Conservation (phyloP, 73 alveolate species). For the Paramecium caudatum region DNA sequence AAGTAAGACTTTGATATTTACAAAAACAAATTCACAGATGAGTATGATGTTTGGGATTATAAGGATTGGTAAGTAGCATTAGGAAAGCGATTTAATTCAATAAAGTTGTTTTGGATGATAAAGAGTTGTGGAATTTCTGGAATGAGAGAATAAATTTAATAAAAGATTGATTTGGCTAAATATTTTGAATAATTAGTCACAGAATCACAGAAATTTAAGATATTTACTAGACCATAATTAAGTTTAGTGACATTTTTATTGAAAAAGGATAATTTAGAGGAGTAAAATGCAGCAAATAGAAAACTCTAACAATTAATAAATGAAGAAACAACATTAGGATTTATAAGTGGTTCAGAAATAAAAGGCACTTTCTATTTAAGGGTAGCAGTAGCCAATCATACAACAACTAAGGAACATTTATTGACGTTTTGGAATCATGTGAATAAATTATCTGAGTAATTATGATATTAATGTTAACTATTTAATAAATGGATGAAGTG, state of each 20-base stretch:
- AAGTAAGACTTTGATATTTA: constrained; percentile 60
- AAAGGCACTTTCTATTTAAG: constrained; percentile 65
- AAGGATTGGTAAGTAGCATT: constrained; percentile 77
- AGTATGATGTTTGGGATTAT: constrained; percentile 68
- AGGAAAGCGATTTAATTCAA: constrained; percentile 72
- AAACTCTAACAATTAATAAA: constrained; percentile 43
- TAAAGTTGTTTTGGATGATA: constrained; percentile 67
- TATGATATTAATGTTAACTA: not conserved
- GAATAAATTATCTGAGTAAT: constrained; percentile 30
- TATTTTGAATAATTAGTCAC: constrained; percentile 37
- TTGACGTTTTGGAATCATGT: constrained; percentile 67
- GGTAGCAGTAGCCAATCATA: constrained; percentile 58
- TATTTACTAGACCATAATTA: constrained; percentile 53
- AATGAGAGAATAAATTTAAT: constrained; percentile 49
- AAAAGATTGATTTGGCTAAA: constrained; percentile 66
- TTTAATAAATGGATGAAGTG: not conserved
- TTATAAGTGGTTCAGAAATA: constrained; percentile 59
- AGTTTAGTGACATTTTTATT: constrained; percentile 68
- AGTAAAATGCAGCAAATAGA: constrained; percentile 69
- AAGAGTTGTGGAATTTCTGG: constrained; percentile 66
- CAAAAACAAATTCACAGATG: constrained; percentile 56
- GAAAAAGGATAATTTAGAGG: not conserved
- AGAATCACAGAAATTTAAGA: constrained; percentile 31
- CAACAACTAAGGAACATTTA: constrained; percentile 65
- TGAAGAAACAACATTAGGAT: constrained; percentile 59